Conservation (phyloP, 305 asterid species). For the Caryopteris hybrid region DNA sequence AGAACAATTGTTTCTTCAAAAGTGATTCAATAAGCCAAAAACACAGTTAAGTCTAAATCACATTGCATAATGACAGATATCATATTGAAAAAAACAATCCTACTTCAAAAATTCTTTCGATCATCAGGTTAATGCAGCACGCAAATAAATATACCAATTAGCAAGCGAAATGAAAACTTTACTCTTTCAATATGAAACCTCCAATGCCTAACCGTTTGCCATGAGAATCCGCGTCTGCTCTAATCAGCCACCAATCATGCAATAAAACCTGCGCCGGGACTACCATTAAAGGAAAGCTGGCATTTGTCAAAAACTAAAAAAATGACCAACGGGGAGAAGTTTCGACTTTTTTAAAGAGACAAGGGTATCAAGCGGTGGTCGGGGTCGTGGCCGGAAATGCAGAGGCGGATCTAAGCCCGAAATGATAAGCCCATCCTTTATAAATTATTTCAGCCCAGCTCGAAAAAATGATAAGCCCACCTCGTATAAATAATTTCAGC, state of each 20-base stretch:
- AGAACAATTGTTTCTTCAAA: neutral
- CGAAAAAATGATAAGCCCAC: too few species aligned
- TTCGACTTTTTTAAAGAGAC: constrained; percentile 17
- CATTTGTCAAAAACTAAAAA: neutral
- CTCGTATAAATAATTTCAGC: too few species aligned
- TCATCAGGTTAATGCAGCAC: neutral
- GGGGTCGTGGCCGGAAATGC: too few species aligned
- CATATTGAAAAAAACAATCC: too few species aligned
- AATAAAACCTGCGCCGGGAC: constrained; percentile 25
- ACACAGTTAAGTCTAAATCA: neutral
- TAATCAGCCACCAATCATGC: constrained; percentile 51
- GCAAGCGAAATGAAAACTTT: constrained; percentile 1
- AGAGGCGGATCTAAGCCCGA: too few species aligned
- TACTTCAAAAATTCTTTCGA: neutral
- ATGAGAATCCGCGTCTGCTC: constrained; percentile 26
- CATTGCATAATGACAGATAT: too few species aligned
- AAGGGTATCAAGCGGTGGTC: neutral
- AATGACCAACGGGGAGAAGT: neutral
- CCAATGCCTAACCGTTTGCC: constrained; percentile 38
- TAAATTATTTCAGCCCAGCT: too few species aligned
- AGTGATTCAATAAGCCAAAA: neutral
- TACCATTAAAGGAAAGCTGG: neutral
- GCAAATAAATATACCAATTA: neutral
- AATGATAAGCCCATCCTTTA: too few species aligned
- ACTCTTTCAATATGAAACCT: constrained; percentile 36